Conservation (phyloP, 2,329 filamentous ascomycete species). For the Penicillium concentricum region DNA sequence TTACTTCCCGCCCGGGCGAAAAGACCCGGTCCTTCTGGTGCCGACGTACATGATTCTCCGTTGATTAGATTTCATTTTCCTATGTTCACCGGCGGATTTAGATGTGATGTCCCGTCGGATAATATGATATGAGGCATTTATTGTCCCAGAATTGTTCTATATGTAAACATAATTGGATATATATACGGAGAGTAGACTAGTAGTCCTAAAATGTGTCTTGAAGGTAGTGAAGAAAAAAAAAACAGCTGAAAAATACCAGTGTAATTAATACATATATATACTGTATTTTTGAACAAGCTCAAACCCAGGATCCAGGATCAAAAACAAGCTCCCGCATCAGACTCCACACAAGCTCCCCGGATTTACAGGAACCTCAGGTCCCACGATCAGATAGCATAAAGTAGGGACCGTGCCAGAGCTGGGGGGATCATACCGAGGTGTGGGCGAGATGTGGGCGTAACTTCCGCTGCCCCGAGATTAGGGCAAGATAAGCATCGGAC, state of each 20-base stretch:
- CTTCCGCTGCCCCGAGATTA: conserved; percentile 21
- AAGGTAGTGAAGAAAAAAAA: background rate
- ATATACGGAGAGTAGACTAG: background rate
- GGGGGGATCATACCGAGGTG: conserved; percentile 7
- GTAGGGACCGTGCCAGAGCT: conserved; percentile 22
- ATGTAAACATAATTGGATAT: background rate
- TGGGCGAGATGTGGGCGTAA: conserved; percentile 5
- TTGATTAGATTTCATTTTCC: conserved; percentile 28
- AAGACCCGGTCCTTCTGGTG: conserved; percentile 26
- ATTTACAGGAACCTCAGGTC: conserved; percentile 14
- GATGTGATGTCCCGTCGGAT: conserved; percentile 28
- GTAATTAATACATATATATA: conserved; percentile 1
- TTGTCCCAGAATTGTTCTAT: conserved; percentile 5
- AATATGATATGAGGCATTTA: conserved; percentile 25
- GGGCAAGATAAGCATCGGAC: conserved; percentile 13
- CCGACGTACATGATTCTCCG: conserved; percentile 27
- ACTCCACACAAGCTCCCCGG: conserved; percentile 26
- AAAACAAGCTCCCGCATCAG: conserved; percentile 5
- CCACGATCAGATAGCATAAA: conserved; percentile 17
- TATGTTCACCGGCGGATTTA: conserved; percentile 27
- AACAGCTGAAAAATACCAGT: conserved; percentile 14
- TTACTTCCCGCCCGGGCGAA: conserved; percentile 27
- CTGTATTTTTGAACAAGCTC: conserved; percentile 11
- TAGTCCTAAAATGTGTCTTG: too few relatives aligned
- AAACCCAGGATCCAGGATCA: background rate